These are phyloP conservation scores for Cytidiella melzeri DNA, from an alignment of 768 basidiomycete species.

Conservation along the genomic window DNA sequence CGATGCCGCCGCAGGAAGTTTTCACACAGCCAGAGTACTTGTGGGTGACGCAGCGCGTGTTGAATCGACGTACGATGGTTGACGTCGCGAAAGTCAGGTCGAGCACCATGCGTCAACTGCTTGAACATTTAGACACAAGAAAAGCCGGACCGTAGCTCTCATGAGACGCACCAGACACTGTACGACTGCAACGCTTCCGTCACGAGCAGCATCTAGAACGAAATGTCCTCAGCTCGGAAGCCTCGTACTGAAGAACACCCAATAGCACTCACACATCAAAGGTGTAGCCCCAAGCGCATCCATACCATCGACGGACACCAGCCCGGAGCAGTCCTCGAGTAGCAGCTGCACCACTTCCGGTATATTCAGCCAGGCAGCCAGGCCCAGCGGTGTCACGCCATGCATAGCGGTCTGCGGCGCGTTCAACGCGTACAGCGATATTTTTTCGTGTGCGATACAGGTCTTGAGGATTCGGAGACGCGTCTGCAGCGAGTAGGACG, in stretches of 20 bases:
- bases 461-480: slow-evolving; percentile 54
- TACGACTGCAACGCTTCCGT: slow-evolving; percentile 64
- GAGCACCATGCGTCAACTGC: slow-evolving; percentile 63
- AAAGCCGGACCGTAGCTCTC: background rate
- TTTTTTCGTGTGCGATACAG: slow-evolving; percentile 47
- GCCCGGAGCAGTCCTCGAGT: slow-evolving; percentile 54
- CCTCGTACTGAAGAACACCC: background rate
- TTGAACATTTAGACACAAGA: background rate
- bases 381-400: slow-evolving; percentile 70
- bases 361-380: slow-evolving; percentile 74
- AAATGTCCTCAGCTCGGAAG: background rate
- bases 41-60: slow-evolving; percentile 56
- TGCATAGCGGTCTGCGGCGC: slow-evolving; percentile 64
- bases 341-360: slow-evolving; percentile 53
- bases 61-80: slow-evolving; percentile 71
- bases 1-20: slow-evolving; percentile 53
- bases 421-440: slow-evolving; percentile 67
- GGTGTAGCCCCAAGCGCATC: slow-evolving; percentile 74
- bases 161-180: slow-evolving; percentile 48
- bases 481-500: slow-evolving; percentile 53
- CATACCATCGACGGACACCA: slow-evolving; percentile 67
- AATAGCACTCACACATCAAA: slow-evolving; percentile 68
- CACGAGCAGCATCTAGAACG: slow-evolving; percentile 65
- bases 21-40: slow-evolving; percentile 68
- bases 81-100: slow-evolving; percentile 66